phyloP scores from a whole-genome alignment of 148 eudicot genomes.

The Nepenthes mirabilis region DNA sequence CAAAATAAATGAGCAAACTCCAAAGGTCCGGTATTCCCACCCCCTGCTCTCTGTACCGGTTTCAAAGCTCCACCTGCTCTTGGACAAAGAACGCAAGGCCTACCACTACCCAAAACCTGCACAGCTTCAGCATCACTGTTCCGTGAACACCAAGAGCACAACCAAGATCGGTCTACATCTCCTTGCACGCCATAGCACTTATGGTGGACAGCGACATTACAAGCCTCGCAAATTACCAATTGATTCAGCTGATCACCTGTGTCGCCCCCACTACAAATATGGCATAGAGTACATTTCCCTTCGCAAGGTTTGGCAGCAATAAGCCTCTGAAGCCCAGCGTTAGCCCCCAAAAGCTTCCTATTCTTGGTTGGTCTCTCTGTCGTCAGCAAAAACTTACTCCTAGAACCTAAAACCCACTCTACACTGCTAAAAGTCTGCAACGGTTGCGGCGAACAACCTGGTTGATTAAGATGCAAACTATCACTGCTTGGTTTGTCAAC shows the following conservation, averaged over 20 bases:
- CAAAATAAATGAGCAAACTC: slow-evolving; percentile 89
- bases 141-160: slow-evolving; percentile 74
- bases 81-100: slow-evolving; percentile 76
- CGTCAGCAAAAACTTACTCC: slow-evolving; percentile 60
- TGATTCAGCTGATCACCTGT: slow-evolving; percentile 57
- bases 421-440: slow-evolving; percentile 34
- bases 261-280: slow-evolving; percentile 78
- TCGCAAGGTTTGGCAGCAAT: slow-evolving; percentile 52
- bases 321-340: slow-evolving; percentile 77
- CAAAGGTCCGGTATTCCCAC: slow-evolving; percentile 20
- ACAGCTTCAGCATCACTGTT: slow-evolving; percentile 19
- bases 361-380: slow-evolving; percentile 80
- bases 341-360: slow-evolving; percentile 70
- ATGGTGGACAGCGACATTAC: slow-evolving; percentile 70
- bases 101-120: slow-evolving; percentile 13
- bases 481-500: slow-evolving; percentile 22
- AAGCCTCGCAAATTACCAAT: slow-evolving; percentile 57
- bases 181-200: slow-evolving; percentile 91
- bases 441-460: slow-evolving; percentile 13
- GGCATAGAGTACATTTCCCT: slow-evolving; percentile 53
- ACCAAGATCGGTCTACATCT: slow-evolving; percentile 47
- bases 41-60: slow-evolving; percentile 31
- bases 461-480: slow-evolving; percentile 10
- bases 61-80: slow-evolving; percentile 78
- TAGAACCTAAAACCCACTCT: slow-evolving; percentile 96